A percentile compares a stretch with the other conserved stretches of the same genome.
Evolutionary conservation across 164 flowering plant species (phyloP).

Genomic region (Umbellularia californica): DNA sequence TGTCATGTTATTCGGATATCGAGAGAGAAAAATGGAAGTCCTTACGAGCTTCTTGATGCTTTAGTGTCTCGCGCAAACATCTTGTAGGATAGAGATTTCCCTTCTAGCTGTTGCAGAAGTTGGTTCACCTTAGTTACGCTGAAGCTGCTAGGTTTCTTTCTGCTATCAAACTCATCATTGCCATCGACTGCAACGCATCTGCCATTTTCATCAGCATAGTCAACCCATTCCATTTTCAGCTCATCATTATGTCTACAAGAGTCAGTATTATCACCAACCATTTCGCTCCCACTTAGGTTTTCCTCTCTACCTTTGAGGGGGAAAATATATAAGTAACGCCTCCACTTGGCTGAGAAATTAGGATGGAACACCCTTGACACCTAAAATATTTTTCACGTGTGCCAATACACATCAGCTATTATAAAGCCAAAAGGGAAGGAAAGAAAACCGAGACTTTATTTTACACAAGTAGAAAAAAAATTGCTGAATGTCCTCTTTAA

Average conservation of each 20-base stretch:
- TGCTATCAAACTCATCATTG: slow-evolving; percentile 22
- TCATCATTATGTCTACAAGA: slow-evolving; percentile 8
- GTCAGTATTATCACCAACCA: slow-evolving; percentile 7
- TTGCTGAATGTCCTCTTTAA: no score
- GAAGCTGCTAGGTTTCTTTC: slow-evolving; percentile 56
- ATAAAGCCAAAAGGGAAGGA: background rate
- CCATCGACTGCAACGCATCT: slow-evolving; percentile 14
- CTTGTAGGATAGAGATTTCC: slow-evolving; percentile 76
- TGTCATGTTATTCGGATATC: background rate
- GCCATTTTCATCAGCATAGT: slow-evolving; percentile 17
- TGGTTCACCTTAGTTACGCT: slow-evolving; percentile 54
- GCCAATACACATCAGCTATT: background rate
- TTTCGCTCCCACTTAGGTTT: slow-evolving; percentile 14
- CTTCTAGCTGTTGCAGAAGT: slow-evolving; percentile 66
- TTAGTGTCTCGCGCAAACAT: slow-evolving; percentile 96
- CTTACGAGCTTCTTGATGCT: slow-evolving; percentile 88
- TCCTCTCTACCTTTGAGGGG: slow-evolving; percentile 50
- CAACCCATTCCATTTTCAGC: slow-evolving; percentile 17
- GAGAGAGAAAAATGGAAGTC: slow-evolving; percentile 6
- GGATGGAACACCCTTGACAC: slow-evolving; percentile 92
- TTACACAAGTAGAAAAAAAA: background rate
- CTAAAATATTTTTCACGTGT: slow-evolving; percentile 31
- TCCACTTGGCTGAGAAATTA: slow-evolving; percentile 93
- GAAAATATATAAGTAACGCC: slow-evolving; percentile 82
- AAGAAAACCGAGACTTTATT: background rate